Evolutionary conservation across 1,284 basidiomycete genomes (phyloP), one percentile per base, ranked within the genome.

Genomic region (Clitocybe nebularis): DNA sequence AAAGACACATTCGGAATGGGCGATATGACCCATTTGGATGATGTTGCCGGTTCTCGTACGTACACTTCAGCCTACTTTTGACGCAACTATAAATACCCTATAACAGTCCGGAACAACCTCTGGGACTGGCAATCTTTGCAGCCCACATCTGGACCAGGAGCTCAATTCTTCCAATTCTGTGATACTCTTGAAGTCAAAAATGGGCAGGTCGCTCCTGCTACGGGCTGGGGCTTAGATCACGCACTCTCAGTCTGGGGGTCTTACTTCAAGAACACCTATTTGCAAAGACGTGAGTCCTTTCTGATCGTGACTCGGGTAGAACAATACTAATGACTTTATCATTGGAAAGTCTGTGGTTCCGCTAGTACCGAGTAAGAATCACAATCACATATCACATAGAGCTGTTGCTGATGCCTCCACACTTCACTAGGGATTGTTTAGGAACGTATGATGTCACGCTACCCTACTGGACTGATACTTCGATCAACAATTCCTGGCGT

Each of bases 141-240:
- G 38, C 72, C 75, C 1, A 67, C 65, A 3, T 62, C 64, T 56
- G 65, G 81, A 63, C 55, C 64, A 63, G 47, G 72, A 50, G 59
- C 71, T 55, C 46, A 59, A 20, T 88, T 88, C 63, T 81, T 69
- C 61, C 36, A 71, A 11, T 88, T 87, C 61, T 88, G 85, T 48
- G 83, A 88, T 53, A 80, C 81, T 0, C 64, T 88, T 0, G 84
- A 88, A 58, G 79, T 84, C 17, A 79, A 79, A 56, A 52, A 82
- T 44, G 81, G 81, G 4, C 64, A 71, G 2, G 72, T 50, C 38
- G 81, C 84, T 3, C 66, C 73, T 16, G 61, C 67, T 0, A 52
- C 51, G 1, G 84, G 85, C 6, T 85, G 78, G 74, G 84, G 85
- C 14, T 61, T 84, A 7, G 64, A 78, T 0, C 67, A 82, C 47